phyloP scores from a whole-genome alignment of 164 flowering plant genomes.

The Vitis labrusca region DNA sequence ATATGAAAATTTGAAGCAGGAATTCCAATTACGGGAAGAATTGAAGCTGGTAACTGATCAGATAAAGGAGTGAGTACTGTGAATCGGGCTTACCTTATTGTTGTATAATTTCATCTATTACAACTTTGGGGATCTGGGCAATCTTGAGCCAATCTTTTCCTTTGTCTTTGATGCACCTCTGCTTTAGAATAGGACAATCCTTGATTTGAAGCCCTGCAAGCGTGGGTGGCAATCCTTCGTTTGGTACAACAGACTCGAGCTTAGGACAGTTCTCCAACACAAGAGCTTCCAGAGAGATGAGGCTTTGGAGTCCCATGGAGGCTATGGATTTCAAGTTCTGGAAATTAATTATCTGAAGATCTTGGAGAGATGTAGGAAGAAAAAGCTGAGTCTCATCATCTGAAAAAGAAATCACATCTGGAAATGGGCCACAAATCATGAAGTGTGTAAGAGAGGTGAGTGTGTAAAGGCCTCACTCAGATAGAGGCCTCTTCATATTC shows the following conservation, averaged over 20 bases:
- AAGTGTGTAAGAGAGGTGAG: not conserved
- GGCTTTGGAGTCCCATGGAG: not conserved
- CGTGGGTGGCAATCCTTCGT: slow-evolving; percentile 7
- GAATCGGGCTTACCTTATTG: no score
- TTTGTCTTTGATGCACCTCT: not conserved
- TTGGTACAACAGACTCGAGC: not conserved
- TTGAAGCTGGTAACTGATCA: no score
- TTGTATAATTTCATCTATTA: no score
- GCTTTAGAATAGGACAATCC: slow-evolving; percentile 3
- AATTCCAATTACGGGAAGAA: no score
- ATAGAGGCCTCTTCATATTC: not conserved
- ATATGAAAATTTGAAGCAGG: no score
- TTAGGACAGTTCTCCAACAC: not conserved
- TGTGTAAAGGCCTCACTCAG: not conserved
- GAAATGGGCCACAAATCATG: no score
- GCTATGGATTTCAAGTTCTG: no score
- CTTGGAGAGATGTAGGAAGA: no score
- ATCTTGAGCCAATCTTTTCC: slow-evolving; percentile 17
- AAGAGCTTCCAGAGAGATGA: not conserved
- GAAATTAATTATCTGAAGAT: no score
- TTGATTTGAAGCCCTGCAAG: not conserved
- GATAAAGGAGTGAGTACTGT: no score
- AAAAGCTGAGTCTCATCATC: no score
- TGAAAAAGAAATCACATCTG: no score
- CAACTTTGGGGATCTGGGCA: slow-evolving; percentile 1